Base-by-base conservation (phyloP, 257 asterid genomes). In the Ajuga chamaepitys region DNA sequence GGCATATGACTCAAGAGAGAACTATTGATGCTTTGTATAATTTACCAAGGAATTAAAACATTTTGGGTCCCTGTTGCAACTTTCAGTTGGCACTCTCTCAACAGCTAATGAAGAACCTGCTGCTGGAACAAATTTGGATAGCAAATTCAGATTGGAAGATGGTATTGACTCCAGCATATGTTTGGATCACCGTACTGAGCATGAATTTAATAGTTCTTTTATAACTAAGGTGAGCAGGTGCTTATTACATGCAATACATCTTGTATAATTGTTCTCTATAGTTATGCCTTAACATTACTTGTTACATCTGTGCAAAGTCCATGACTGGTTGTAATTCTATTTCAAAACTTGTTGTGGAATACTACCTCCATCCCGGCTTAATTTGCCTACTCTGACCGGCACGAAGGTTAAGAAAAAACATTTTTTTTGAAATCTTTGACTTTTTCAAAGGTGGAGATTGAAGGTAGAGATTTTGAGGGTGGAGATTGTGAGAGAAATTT, bases 51-150 rank as follows among this genome's bases (percentile, higher is more conserved):
- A 68, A 46, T 77, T 81, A 28, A 64, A 18, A 10, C 41, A 64
- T 60, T 74, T 48, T 51, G 30, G 59, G 26, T 46, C 56, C 47
- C n/a, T 58, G 40, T 37, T 68, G 54, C 67, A 60, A 78, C 58
- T 75, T 78, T 72, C 83, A 89, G 99, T 73, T 73, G 81, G 83
- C 63, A 74, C 75, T 13, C 63, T 78, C 57, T 53, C 89, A 0
- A 79, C 81, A 76, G 81, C 64, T 37, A 66, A 57, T 34, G 85
- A 76, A 72, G 82, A 78, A 46, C 70, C 81, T 64, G 85, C 72
- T 52, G 78, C 73, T 70, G 82, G 74, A 70, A 70, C 84, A 57
- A 58, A 87, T 80, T 77, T 89, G 86, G 88, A 80, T 51, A 45
- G 77, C 18, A 75, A 78, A 53, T 78, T 86, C 78, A 85, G 85